Base-by-base conservation (phyloP, 345 rosid genomes). In the Salix brachista region DNA sequence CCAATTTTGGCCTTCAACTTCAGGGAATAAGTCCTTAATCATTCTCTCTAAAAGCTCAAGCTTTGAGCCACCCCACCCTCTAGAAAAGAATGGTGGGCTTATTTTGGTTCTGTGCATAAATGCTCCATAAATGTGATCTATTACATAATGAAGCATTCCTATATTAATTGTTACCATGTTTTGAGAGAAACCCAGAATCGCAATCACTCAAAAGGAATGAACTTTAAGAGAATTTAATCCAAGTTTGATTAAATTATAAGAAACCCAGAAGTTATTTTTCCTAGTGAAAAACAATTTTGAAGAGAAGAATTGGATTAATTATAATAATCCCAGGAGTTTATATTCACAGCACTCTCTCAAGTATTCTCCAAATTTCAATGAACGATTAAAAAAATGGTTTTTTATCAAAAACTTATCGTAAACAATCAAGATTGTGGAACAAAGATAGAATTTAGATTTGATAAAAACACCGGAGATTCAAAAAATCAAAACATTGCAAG, bases 21-120 rank as follows among this genome's bases (percentile, higher is more conserved):
- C 90, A 8, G 97, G 99, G 80, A 96, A 96, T 30, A 96, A 80
- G 78, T 91, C 88, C 66, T 85, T 77, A 30, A 88, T 88, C 90
- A 96, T 82, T 61, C 89, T 90, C 87, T 96, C 98, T 70, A 96
- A 84, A 72, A 96, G 84, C 48, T 87, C 95, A 37, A 96, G 98
- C 88, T 93, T 90, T 4, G 89, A 77, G 32, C 98, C 97, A 52
- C 98, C 99, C 97, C 99, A 96, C 6, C 99, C 99, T 65, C 92
- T 81, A 6, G 99, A 93, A 83, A 96, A 96, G 76, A 96, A 93
- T 5, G 91, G 99, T 2, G 95, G 88, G 73, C 90, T 88, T 11
- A 96, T 77, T 86, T 88, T 92, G 65, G 90, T 86, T 74, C 97
- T 85, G 83, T 96, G 97, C 96, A 96, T 84, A 69, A 93, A 87